Conservation (phyloP, 345 rosid species). For the Stellera chamaejasme region DNA sequence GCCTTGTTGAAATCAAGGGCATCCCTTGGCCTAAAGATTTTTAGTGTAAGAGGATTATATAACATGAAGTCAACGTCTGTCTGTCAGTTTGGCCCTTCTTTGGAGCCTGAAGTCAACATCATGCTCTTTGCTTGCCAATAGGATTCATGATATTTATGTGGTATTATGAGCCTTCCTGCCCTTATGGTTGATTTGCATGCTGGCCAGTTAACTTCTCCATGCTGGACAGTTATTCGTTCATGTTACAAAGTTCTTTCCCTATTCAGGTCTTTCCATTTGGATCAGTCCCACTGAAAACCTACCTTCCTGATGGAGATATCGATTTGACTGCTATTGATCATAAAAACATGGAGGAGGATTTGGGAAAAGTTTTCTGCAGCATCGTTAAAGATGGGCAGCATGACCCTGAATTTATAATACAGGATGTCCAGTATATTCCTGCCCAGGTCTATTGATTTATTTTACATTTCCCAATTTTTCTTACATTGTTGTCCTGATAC, state of each 20-base stretch:
- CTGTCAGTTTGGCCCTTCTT: too few relatives aligned
- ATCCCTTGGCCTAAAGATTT: too few relatives aligned
- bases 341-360: slow-evolving; percentile 47
- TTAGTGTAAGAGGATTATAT: too few relatives aligned
- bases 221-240: not conserved
- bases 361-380: slow-evolving; percentile 35
- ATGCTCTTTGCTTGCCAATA: too few relatives aligned
- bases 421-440: slow-evolving; percentile 57
- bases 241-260: slow-evolving; percentile 7
- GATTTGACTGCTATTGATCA: slow-evolving; percentile 66
- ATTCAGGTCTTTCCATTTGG: slow-evolving; percentile 68
- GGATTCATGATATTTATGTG: too few relatives aligned
- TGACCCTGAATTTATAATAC: slow-evolving; percentile 36
- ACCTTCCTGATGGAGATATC: slow-evolving; percentile 93
- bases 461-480: slow-evolving; percentile 2
- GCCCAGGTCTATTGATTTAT: slow-evolving; percentile 57
- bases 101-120: too few relatives aligned
- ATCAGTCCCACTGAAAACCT: slow-evolving; percentile 75
- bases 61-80: too few relatives aligned
- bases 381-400: slow-evolving; percentile 44
- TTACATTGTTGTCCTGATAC: not conserved
- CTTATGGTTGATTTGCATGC: not conserved
- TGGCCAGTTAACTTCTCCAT: slow-evolving; percentile 7
- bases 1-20: too few relatives aligned
- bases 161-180: too few relatives aligned